Base-by-base conservation (phyloP, 306 rosid species). In the Casuarina cunninghamiana region DNA sequence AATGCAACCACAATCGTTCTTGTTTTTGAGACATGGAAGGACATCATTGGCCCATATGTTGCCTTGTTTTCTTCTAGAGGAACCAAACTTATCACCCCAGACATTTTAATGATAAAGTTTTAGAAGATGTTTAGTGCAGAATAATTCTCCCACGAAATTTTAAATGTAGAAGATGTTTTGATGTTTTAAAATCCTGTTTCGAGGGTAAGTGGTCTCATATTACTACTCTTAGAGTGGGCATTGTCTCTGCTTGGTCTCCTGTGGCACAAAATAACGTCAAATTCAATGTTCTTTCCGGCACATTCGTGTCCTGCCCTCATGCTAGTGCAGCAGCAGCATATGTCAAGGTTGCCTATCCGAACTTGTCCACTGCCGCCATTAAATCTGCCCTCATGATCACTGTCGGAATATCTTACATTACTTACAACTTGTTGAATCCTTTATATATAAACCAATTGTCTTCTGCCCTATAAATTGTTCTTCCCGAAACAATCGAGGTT, bases 231-330 rank as follows among this genome's bases (percentile, higher is more conserved):
- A 82, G 87, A 10, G 80, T 74, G 19, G 82, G 77, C 42, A 84
- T 80, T 41, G 62, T 84, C 62, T 80, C 83, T 10, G 83, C 88
- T 77, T 78, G 85, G 83, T 71, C 85, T 53, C 83, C 78, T 0
- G 57, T 80, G 35, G 73, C 62, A 69, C 76, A 69, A 42, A 77
- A 78, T 70, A 26, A 71, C 4, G 79, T 77, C 16, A 53, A 51
- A 6, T 80, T 26, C 58, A 81, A 81, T 46, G 57, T 84, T 11
- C 71, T 74, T 39, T 81, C 81, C 0, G 80, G 83, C n/a, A 81
- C 83, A 2, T 78, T 83, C 9, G 81, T 81, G 85, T 69, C 88
- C 32, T 77, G 85, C 78, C 85, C 83, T 21, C 83, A 78, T 53
- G 77, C 57, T 6, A 77, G 78, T 42, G 78, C 68, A 17, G 73